Base-by-base conservation (phyloP, 306 rosid species). In the Quercus variabilis region DNA sequence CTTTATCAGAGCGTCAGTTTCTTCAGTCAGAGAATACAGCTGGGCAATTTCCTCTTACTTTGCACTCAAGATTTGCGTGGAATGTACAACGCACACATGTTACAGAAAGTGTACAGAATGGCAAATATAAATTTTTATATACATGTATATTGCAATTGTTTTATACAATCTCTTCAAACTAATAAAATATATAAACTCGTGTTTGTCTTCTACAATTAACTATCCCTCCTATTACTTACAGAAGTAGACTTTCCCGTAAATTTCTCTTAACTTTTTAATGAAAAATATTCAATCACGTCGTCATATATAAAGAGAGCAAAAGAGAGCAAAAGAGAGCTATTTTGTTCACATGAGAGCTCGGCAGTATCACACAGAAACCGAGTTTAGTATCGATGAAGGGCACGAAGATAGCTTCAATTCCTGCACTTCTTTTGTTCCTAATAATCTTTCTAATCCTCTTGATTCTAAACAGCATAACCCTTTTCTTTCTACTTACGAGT, bases 401-500 rank as follows among this genome's bases (percentile, higher is more conserved):
- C 49, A 74, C 69, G 88, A 46, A 74, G 75, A 28, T 25, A 10
- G 33, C 57, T 54, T 67, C 79, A 31, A 6, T 74, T 59, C 74
- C 51, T 30, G 5, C 63, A 26, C 49, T 35, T 25, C n/a, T 51
- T 59, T n/a, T 74, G 49, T 3, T 19, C 31, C 41, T 11, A 10
- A n/a, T 28, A 38, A 62, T 69, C 25, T 55, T 77, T 30, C 20
- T 75, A 33, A 35, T 41, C 63, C n/a, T 75, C 55, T 41, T 78
- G 1, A 25, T 58, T 69, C 76, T 8, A 63, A 70, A 69, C 72
- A 79, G 71, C 84, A 57, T 2, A 75, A 64, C 18, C 26, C 76
- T 38, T 17, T 71, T 33, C 64, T 74, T 30, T 68, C 82, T 31
- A 76, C 76, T 25, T 73, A 76, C 65, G 80, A 82, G 30, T 74